These are phyloP conservation scores for Suhomyces guaymorum DNA, from an alignment of 1,139 yeast genomes.

Conservation along the genomic window DNA sequence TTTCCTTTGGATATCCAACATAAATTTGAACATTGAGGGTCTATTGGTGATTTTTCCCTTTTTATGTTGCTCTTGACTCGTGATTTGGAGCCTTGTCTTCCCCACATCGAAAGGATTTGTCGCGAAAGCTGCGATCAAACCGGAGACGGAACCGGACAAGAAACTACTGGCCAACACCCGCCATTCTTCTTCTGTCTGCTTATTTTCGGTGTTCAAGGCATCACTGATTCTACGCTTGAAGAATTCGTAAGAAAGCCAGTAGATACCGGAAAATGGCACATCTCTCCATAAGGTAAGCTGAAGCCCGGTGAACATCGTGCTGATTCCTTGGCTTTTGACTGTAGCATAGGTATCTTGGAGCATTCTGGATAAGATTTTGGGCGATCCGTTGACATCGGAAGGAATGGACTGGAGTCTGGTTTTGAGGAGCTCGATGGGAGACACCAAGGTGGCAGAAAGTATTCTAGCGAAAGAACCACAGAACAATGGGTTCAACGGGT, in stretches of 20 bases:
- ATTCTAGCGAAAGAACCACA: conserved; percentile 88
- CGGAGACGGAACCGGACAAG: conserved; percentile 81
- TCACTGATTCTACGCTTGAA: conserved; percentile 31
- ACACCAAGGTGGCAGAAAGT: conserved; percentile 78
- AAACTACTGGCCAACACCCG: conserved; percentile 73
- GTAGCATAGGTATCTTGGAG: conserved; percentile 58
- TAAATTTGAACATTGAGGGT: conserved; percentile 63
- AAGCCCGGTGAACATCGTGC: conserved; percentile 78
- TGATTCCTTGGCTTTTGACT: conserved; percentile 57
- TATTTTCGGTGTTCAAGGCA: conserved; percentile 28
- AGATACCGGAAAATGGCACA: conserved; percentile 93
- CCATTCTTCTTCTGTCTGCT: conserved; percentile 36
- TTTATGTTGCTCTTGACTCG: conserved; percentile 24
- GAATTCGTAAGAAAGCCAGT: conserved; percentile 84
- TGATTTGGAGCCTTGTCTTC: conserved; percentile 85
- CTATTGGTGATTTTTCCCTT: conserved; percentile 23
- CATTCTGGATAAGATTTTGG: conserved; percentile 47
- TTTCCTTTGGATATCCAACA: conserved; percentile 57
- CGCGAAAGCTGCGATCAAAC: conserved; percentile 77
- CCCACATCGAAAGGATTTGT: conserved; percentile 98
- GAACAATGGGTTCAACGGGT: conserved; percentile 66
- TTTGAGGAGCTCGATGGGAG: conserved; percentile 85
- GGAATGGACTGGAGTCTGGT: conserved; percentile 90
- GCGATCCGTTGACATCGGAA: conserved; percentile 25
- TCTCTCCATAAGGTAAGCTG: conserved; percentile 93